A percentile compares a stretch with the other conserved stretches of the same genome.
These are phyloP conservation scores for Fragaria iinumae DNA, from an alignment of 306 rosid species.

Conservation along the genomic window DNA sequence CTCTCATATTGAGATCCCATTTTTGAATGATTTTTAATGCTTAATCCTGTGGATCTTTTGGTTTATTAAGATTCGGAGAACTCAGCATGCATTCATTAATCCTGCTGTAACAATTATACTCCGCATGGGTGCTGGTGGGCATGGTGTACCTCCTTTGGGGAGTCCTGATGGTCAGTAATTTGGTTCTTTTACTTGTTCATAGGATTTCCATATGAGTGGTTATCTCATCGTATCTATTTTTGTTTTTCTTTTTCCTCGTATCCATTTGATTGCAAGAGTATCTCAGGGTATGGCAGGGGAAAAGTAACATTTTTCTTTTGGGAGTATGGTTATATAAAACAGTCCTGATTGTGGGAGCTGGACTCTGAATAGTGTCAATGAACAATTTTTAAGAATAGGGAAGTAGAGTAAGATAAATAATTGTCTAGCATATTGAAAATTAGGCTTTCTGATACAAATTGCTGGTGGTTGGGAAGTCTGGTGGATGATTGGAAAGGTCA, in stretches of 20 bases:
- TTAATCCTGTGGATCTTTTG: conserved; percentile 28
- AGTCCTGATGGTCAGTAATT: conserved; percentile 93
- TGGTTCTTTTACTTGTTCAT: conserved; percentile 18
- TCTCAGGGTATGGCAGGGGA: neutral
- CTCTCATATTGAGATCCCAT: neutral
- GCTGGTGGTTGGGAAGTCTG: neutral
- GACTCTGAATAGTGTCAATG: neutral
- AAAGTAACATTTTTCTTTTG: neutral
- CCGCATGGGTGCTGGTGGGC: conserved; percentile 99
- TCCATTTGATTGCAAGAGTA: neutral
- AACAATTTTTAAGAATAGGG: neutral
- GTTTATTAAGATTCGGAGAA: conserved; percentile 74
- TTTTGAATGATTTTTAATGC: conserved; percentile 20
- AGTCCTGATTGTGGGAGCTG: neutral
- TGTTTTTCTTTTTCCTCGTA: conserved; percentile 6
- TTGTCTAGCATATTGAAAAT: neutral
- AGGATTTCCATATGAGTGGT: neutral
- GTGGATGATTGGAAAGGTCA: neutral
- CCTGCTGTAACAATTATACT: conserved; percentile 93
- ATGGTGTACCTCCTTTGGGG: conserved; percentile 98
- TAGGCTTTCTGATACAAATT: neutral
- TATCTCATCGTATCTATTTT: neutral
- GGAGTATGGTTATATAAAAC: neutral
- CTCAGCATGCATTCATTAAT: conserved; percentile 97
- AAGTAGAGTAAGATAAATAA: neutral